These are phyloP conservation scores for Santalum album DNA, from an alignment of 164 flowering plant species.

Conservation along the genomic window DNA sequence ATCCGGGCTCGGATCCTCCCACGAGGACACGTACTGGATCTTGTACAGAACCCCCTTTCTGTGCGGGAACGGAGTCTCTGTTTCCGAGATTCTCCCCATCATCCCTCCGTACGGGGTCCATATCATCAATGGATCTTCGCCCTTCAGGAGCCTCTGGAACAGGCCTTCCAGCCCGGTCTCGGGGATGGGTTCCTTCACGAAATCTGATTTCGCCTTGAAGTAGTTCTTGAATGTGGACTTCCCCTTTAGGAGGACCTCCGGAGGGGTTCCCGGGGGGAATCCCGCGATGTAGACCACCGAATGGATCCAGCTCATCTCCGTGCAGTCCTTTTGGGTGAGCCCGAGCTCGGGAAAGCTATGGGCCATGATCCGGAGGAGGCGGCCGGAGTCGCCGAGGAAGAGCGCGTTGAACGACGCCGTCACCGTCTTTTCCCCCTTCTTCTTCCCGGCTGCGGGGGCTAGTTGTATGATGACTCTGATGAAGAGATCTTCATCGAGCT, in stretches of 20 bases:
- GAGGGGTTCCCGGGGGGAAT: neutral
- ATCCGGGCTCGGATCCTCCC: neutral
- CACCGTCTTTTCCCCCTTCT: neutral
- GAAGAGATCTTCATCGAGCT: neutral
- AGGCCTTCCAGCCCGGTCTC: neutral
- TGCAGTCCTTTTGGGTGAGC: neutral
- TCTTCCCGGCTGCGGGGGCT: neutral
- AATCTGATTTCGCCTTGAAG: conserved; percentile 5
- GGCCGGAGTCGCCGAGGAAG: neutral
- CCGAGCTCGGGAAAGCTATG: neutral
- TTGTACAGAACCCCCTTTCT: neutral
- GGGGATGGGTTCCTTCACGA: neutral
- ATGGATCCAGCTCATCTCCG: neutral
- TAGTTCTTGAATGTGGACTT: neutral
- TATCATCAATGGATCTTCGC: neutral
- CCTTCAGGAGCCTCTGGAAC: neutral
- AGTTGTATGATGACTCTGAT: neutral
- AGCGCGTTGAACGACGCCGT: neutral
- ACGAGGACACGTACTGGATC: neutral
- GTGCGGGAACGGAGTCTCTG: neutral
- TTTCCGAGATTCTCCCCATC: neutral
- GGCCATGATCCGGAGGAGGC: neutral
- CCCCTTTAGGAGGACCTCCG: conserved; percentile 1
- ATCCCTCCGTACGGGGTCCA: neutral
- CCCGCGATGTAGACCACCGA: neutral